Base-by-base conservation (phyloP, 1,284 basidiomycete genomes). In the Meira nashicola region DNA sequence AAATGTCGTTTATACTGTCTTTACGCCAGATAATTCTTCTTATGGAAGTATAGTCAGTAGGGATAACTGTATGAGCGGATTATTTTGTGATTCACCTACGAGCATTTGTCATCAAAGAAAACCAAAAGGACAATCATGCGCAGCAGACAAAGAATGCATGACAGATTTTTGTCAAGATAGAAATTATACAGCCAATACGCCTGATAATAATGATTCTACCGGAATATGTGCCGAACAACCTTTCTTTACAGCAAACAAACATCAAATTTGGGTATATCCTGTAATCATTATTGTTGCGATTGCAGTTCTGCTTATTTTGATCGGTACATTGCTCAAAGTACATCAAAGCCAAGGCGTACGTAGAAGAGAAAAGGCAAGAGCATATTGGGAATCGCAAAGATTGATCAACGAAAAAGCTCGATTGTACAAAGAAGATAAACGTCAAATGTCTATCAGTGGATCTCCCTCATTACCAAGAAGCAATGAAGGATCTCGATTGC, bases 71-170 rank as follows among this genome's bases (percentile, higher is more conserved):
- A 39, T 53, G 12, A 39, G 6, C 2, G 50, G 50, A 39, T 25
- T 53, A n/a, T 53, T 41, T 23, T 53, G 50, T 15, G 28, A 53
- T 23, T 17, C 39, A 2, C 50, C 50, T 7, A 37, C 50, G 14
- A 39, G 7, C 14, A 17, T 19, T 17, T 53, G 50, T 25, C 17
- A 7, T n/a, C 12, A 39, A 23, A 17, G 28, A n/a, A 15, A 23
- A 7, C 7, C 50, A 2, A 41, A 41, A 41, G 50, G 50, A 25
- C 2, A 2, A 17, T 4, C 17, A 14, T 53, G 50, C 23, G 23
- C 50, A 6, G 23, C 50, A n/a, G 50, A 53, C 50, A 53, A 53
- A 23, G 50, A 53, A 33, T 53, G 50, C 23, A n/a, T 23, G 37
- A 33, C 50, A 14, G 39, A 33, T 19, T 39, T 12, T 23, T 53